Evolutionary conservation across 1,284 basidiomycete genomes (phyloP), one percentile per base, ranked within the genome.

Genomic region (Melanopsichium pennsylvanicum): DNA sequence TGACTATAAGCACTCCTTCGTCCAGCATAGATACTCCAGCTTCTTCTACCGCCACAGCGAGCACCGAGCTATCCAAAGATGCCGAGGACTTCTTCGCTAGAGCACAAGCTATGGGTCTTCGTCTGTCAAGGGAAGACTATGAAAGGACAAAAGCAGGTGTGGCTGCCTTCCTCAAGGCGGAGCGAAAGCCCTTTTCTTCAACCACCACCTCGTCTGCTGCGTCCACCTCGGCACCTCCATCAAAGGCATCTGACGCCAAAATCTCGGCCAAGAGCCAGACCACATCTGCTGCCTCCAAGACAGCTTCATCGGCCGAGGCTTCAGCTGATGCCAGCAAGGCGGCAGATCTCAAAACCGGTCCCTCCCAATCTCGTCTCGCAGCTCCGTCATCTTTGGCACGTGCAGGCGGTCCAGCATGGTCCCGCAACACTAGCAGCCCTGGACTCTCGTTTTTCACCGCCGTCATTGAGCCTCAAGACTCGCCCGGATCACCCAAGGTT

Each of bases 131-230:
- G 23, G 73, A 78, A 41, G 78, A 81, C 41, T 76, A 71, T 47
- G 79, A 79, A 37, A 59, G 78, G 23, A 76, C 75, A 5, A 70
- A 76, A 25, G 75, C 74, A 0, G 78, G 78, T 22, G 72, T 81
- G 4, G 57, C 74, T 8, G 79, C 79, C 15, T 79, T 81, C 42
- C 71, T 81, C 52, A 72, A 72, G 25, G 78, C 78, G 0, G 72
- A 79, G 26, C 70, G 76, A 19, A 38, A 62, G 18, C 66, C 68
- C 7, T 51, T 62, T 31, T 19, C 47, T 2, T 38, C 60, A 1
- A 47, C 52, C 8, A 21, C 52, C 9, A 39, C 45, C 2, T 12
- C 43, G 1, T 31, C 43, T 22, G n/a, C 16, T 5, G 36, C 36
- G 15, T 35, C 57, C 16, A n/a, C 37, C 13, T 49, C 45, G 8